Base-by-base conservation (phyloP, 163 green algal species). In the Picocystis sp. region DNA sequence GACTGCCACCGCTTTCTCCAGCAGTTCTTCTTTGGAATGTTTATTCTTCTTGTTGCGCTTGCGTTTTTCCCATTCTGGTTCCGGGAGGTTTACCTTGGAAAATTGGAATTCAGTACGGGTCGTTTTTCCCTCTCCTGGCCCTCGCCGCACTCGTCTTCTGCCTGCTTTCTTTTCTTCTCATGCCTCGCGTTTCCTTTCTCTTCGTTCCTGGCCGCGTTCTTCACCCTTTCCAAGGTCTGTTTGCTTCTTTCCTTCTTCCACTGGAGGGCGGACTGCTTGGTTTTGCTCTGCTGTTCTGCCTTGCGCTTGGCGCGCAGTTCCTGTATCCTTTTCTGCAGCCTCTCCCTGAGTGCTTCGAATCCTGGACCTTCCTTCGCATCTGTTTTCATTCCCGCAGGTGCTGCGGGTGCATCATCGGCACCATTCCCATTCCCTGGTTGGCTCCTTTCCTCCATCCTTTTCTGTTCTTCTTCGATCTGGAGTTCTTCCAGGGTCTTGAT, bases 1-100 rank as follows among this genome's bases (percentile, higher is more conserved):
- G 61, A 74, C 64, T 1, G 59, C 62, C 61, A 82, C 61, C 1
- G 73, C 78, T 43, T 72, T 50, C 45, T 65, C 71, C 56, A 85
- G 62, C 57, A 82, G 68, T 61, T 73, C 53, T 54, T 56, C 52
- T 56, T 78, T 82, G 55, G 34, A 74, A 34, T 47, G 52, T 70
- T 53, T 22, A 34, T 34, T 33, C 47, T 53, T 53, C 56, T 78
- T 82, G 55, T 35, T 75, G 38, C 45, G 52, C 71, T 53, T 22
- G 10, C 47, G 47, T 14, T 53, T 53, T 19, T 22, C 17, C 47
- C 47, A 19, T 34, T 22, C 17, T 19, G 24, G 24, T 5, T 53
- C 47, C 47, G 24, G 24, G 47, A 22, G 15, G 24, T 53, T 34
- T 14, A 53, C 47, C 24, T 34, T 33, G 24, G n/a, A 33, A 24